These are phyloP conservation scores for Globisporangium paddicum DNA, from an alignment of 352 stramenopile genomes.

Conservation along the genomic window DNA sequence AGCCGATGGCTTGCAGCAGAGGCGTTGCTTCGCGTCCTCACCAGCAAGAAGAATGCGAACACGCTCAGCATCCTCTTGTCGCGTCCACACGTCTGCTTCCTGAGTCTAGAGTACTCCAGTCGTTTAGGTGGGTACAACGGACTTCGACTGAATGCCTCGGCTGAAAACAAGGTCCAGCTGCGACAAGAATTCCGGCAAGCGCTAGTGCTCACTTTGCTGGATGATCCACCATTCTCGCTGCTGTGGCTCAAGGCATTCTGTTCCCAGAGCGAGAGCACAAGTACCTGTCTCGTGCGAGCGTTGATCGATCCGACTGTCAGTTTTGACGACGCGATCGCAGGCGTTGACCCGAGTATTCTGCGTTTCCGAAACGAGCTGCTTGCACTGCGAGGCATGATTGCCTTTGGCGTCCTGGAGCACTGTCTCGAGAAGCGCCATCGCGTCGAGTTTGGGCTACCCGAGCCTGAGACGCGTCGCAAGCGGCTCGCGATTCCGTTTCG, in stretches of 20 bases:
- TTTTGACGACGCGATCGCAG: conserved; percentile 20
- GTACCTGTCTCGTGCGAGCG: conserved; percentile 19
- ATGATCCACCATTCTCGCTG: conserved; percentile 56
- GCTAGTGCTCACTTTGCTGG: conserved; percentile 57
- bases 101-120: conserved; percentile 25
- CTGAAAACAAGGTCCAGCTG: conserved; percentile 12
- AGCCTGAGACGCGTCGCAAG: conserved; percentile 38
- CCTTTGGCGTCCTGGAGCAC: conserved; percentile 71
- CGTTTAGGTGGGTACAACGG: conserved; percentile 38
- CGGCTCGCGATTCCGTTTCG: conserved; percentile 86
- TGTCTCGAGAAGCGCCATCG: conserved; percentile 82
- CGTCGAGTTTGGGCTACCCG: conserved; percentile 72
- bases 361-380: conserved; percentile 37
- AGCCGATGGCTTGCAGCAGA: conserved; percentile 57
- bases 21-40: conserved; percentile 20
- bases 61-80: neutral
- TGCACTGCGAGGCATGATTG: conserved; percentile 67
- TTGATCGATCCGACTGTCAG: conserved; percentile 32
- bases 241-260: conserved; percentile 14
- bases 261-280: conserved; percentile 5
- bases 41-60: neutral
- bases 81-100: conserved; percentile 16
- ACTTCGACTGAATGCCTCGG: conserved; percentile 30
- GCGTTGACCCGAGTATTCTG: neutral
- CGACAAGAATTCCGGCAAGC: conserved; percentile 27